Percentiles rank a stretch among this genome's conserved stretches.
Evolutionary conservation across 148 eudicot genomes (phyloP).

Genomic region (Cornus kousa): DNA sequence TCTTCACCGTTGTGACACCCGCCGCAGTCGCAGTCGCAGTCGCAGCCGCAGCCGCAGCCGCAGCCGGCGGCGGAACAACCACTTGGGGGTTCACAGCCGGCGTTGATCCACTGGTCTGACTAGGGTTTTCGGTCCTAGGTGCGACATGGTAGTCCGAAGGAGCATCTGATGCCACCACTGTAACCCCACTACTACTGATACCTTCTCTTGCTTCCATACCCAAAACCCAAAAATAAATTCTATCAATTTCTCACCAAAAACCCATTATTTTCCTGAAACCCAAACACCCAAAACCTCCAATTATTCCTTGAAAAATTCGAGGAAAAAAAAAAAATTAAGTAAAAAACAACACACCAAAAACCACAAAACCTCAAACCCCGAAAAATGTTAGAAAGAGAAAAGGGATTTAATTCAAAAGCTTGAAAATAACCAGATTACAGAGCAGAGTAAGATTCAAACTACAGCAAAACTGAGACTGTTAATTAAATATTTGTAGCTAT

Average conservation of each 20-base stretch:
- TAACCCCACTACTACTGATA: slow-evolving; percentile 58
- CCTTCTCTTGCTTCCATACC: slow-evolving; percentile 57
- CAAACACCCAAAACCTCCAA: slow-evolving; percentile 7
- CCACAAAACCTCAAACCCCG: slow-evolving; percentile 27
- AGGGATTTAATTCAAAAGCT: slow-evolving; percentile 8
- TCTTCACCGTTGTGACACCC: slow-evolving; percentile 33
- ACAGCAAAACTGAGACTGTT: slow-evolving; percentile 18
- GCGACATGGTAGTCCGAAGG: slow-evolving; percentile 81
- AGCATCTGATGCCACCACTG: slow-evolving; percentile 92
- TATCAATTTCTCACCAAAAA: slow-evolving; percentile 17
- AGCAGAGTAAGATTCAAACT: slow-evolving; percentile 21
- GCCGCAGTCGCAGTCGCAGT: slow-evolving; percentile 13
- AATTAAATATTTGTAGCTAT: slow-evolving; percentile 2
- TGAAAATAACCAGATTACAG: slow-evolving; percentile 3
- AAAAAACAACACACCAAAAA: background rate
- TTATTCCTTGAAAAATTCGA: slow-evolving; percentile 6
- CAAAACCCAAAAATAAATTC: slow-evolving; percentile 3
- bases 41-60: slow-evolving; percentile 16
- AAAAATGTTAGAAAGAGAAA: background rate
- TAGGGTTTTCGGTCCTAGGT: slow-evolving; percentile 56
- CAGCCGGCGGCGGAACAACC: slow-evolving; percentile 21
- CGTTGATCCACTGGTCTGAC: slow-evolving; percentile 41
- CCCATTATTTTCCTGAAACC: slow-evolving; percentile 21
- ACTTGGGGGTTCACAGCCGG: slow-evolving; percentile 28
- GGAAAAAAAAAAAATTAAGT: background rate